These are phyloP conservation scores for Apiospora marii DNA, from an alignment of 2,329 filamentous ascomycete genomes.

Conservation along the genomic window DNA sequence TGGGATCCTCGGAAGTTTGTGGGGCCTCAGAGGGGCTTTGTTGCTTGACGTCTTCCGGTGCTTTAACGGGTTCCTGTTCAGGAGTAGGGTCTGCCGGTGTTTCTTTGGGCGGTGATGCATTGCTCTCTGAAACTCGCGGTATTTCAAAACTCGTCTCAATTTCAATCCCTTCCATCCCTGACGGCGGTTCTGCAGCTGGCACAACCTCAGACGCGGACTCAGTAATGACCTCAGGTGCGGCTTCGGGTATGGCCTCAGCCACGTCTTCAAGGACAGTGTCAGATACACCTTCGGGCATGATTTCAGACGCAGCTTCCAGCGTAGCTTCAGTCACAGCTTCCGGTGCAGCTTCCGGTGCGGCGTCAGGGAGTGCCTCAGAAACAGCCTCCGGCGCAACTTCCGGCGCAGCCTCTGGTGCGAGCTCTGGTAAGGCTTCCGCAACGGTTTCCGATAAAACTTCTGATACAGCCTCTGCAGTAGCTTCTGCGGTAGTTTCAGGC, in stretches of 20 bases:
- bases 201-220: not conserved
- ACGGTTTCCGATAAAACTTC: not conserved
- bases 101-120: not conserved
- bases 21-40: not conserved
- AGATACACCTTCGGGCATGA: not conserved
- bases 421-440: not conserved
- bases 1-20: not conserved
- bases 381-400: not conserved
- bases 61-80: not conserved
- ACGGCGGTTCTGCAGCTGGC: not conserved
- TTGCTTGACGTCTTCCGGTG: not conserved
- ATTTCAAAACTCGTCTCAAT: not conserved
- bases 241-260: constrained; percentile 7
- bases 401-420: not conserved
- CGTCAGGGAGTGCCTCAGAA: not conserved
- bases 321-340: not conserved
- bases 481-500: constrained; percentile 9
- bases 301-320: not conserved
- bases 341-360: not conserved
- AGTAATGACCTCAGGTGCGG: not conserved
- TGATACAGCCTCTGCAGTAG: not conserved
- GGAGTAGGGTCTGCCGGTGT: not conserved
- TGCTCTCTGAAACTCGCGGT: not conserved
- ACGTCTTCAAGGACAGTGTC: not conserved
- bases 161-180: not conserved